Percentiles rank a stretch among this genome's conserved stretches.
Evolutionary conservation across 1,284 basidiomycete species (phyloP).

Genomic region (Rhodofomes roseus): DNA sequence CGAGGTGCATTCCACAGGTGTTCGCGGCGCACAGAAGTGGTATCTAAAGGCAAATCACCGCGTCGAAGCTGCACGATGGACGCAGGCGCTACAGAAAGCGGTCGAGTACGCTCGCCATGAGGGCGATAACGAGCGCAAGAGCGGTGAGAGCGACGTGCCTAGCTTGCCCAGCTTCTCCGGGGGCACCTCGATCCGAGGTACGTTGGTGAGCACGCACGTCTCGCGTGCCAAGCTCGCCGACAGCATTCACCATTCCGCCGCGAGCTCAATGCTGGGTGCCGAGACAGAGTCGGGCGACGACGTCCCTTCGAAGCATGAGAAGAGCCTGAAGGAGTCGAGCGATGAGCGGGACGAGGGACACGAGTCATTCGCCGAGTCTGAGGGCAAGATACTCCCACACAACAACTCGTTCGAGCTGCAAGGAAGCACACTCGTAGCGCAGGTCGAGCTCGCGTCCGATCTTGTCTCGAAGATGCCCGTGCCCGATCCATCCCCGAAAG

Average conservation of each 20-base stretch:
- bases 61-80: slow-evolving; percentile 88
- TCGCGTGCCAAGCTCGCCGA: neutral
- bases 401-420: slow-evolving; percentile 68
- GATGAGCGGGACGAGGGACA: slow-evolving; percentile 34
- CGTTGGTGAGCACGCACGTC: neutral
- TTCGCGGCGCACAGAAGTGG: slow-evolving; percentile 68
- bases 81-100: slow-evolving; percentile 68
- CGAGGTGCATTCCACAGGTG: slow-evolving; percentile 71
- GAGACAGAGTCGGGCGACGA: slow-evolving; percentile 16
- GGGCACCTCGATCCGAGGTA: slow-evolving; percentile 3
- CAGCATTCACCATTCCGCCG: slow-evolving; percentile 13
- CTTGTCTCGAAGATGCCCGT: slow-evolving; percentile 55
- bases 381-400: slow-evolving; percentile 57
- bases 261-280: slow-evolving; percentile 8
- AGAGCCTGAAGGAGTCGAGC: slow-evolving; percentile 8
- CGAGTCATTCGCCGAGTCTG: slow-evolving; percentile 43
- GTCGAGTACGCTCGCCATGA: slow-evolving; percentile 59
- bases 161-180: slow-evolving; percentile 14
- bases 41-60: slow-evolving; percentile 91
- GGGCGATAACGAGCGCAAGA: slow-evolving; percentile 22
- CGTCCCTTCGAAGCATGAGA: neutral
- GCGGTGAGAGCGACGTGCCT: slow-evolving; percentile 32
- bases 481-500: slow-evolving; percentile 30
- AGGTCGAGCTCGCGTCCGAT: slow-evolving; percentile 76
- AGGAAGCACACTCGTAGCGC: slow-evolving; percentile 72